Percentiles rank a stretch among this genome's conserved stretches.
phyloP scores from a whole-genome alignment of 306 rosid genomes.

The Acacia crassicarpa region DNA sequence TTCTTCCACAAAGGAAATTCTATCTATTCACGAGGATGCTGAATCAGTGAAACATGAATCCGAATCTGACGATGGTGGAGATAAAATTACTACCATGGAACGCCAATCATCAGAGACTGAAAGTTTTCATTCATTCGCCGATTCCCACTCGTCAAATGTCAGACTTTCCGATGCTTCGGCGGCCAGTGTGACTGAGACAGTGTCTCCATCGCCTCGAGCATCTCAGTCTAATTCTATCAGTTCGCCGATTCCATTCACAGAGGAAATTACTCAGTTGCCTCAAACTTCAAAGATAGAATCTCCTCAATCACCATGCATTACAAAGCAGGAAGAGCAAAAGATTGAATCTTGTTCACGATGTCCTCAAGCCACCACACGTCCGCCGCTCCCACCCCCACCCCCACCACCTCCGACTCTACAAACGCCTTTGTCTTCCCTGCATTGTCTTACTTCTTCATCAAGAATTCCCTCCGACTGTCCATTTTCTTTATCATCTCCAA shows the following conservation, averaged over 20 bases:
- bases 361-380: slow-evolving; percentile 24
- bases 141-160: slow-evolving; percentile 58
- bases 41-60: slow-evolving; percentile 48
- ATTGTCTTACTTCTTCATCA: slow-evolving; percentile 54
- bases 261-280: slow-evolving; percentile 9
- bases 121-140: slow-evolving; percentile 83
- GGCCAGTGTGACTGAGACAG: slow-evolving; percentile 42
- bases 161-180: slow-evolving; percentile 85
- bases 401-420: slow-evolving; percentile 49
- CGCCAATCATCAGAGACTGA: slow-evolving; percentile 62
- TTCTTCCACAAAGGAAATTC: slow-evolving; percentile 70
- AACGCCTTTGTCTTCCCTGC: slow-evolving; percentile 41
- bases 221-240: slow-evolving; percentile 2
- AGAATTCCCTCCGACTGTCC: slow-evolving; percentile 54
- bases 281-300: slow-evolving; percentile 29
- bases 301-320: slow-evolving; percentile 35
- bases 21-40: slow-evolving; percentile 52
- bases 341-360: slow-evolving; percentile 28
- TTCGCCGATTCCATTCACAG: slow-evolving; percentile 14
- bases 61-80: slow-evolving; percentile 46
- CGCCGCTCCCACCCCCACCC: slow-evolving; percentile 44
- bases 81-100: slow-evolving; percentile 40
- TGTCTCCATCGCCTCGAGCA: slow-evolving; percentile 44
- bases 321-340: slow-evolving; percentile 32
- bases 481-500: slow-evolving; percentile 56